Percentiles rank a stretch among this genome's conserved stretches.
Evolutionary conservation across 306 rosid genomes (phyloP).

Genomic region (Rosa multiflora): DNA sequence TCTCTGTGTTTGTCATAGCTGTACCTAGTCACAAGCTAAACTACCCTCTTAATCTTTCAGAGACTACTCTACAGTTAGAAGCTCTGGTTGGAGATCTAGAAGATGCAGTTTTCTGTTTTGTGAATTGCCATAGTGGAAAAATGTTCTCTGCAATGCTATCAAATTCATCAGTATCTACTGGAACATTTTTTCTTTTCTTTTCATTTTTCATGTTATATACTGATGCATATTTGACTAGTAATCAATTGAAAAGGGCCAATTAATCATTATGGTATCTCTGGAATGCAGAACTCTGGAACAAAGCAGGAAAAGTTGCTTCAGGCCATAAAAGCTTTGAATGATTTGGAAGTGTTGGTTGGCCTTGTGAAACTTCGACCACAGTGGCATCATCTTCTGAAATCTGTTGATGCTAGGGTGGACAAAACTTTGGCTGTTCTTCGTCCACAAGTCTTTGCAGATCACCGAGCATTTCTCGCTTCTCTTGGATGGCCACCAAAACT

Average conservation of each 20-base stretch:
- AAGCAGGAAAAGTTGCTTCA: slow-evolving; percentile 61
- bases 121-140: slow-evolving; percentile 49
- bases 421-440: slow-evolving; percentile 55
- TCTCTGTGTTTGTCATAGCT: slow-evolving; percentile 3
- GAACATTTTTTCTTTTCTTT: slow-evolving; percentile 26
- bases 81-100: slow-evolving; percentile 83
- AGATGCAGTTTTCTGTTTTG: slow-evolving; percentile 64
- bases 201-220: background rate
- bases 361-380: slow-evolving; percentile 43
- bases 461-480: slow-evolving; percentile 65
- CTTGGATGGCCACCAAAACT: slow-evolving; percentile 92
- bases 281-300: slow-evolving; percentile 49
- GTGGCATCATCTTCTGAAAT: slow-evolving; percentile 54
- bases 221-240: slow-evolving; percentile 21
- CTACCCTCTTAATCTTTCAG: slow-evolving; percentile 52
- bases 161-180: slow-evolving; percentile 37
- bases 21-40: slow-evolving; percentile 34
- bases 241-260: slow-evolving; percentile 13
- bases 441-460: slow-evolving; percentile 69
- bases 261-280: slow-evolving; percentile 1
- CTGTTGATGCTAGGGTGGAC: slow-evolving; percentile 66
- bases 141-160: slow-evolving; percentile 46
- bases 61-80: slow-evolving; percentile 71
- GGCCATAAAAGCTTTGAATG: slow-evolving; percentile 58
- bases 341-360: slow-evolving; percentile 47